Conservation (phyloP, 768 basidiomycete species). For the Boletus subparvulus region DNA sequence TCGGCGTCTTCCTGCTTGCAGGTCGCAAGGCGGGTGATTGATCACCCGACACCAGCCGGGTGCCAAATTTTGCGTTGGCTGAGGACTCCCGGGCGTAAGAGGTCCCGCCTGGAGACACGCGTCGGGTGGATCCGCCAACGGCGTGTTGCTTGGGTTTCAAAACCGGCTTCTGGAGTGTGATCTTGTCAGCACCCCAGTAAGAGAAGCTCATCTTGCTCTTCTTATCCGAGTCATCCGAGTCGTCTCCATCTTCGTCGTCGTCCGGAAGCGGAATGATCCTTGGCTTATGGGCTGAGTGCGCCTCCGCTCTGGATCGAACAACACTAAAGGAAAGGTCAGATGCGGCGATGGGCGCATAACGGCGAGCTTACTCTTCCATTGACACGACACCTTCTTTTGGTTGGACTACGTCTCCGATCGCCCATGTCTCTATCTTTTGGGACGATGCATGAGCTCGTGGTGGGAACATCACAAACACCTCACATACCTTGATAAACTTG, state of each 20-base stretch:
- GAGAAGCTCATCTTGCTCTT: conserved; percentile 95
- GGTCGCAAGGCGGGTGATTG: conserved; percentile 49
- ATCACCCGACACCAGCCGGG: conserved; percentile 71
- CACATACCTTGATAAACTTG: conserved; percentile 81
- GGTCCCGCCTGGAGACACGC: conserved; percentile 42
- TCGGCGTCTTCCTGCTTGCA: conserved; percentile 59
- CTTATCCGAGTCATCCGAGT: conserved; percentile 84
- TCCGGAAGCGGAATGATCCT: conserved; percentile 68
- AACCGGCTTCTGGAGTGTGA: conserved; percentile 80
- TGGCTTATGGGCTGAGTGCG: conserved; percentile 56
- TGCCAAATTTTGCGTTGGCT: conserved; percentile 92
- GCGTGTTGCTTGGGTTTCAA: conserved; percentile 46
- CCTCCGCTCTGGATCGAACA: conserved; percentile 66
- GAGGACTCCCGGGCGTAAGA: conserved; percentile 79
- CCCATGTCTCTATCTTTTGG: conserved; percentile 83
- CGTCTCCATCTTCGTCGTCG: conserved; percentile 56
- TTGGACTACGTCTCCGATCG: conserved; percentile 72
- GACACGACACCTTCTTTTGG: conserved; percentile 79
- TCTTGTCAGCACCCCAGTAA: conserved; percentile 90
- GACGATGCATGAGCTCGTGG: conserved; percentile 4
- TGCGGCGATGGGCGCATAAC: neutral
- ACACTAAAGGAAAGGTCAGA: conserved; percentile 45
- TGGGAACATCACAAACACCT: neutral
- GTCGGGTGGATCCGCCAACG: conserved; percentile 37
- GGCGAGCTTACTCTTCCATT: conserved; percentile 80